Base-by-base conservation (phyloP, 2,329 filamentous ascomycete species). In the Elsinoe necatrix region DNA sequence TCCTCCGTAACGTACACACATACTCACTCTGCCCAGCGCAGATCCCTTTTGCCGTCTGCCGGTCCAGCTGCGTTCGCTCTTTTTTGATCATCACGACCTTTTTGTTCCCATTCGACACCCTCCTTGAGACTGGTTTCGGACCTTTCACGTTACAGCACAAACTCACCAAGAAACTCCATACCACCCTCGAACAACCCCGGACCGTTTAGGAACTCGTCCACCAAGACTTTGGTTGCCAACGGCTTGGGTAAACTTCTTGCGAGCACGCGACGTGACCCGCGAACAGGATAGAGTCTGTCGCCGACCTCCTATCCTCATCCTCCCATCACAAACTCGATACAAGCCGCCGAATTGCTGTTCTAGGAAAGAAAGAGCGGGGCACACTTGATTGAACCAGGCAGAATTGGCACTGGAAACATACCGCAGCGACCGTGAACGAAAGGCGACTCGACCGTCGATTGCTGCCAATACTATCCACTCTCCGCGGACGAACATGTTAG, bases 211-310 rank as follows among this genome's bases (percentile, higher is more conserved):
- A 37, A 4, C 34, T 25, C 7, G 3, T 6, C 48, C 12, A 34
- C 20, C 31, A 20, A 29, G 31, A 18, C 31, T 7, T 25, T 14
- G 23, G 29, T n/a, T 23, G 18, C n/a, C 47, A 52, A 52, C 48
- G 48, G 48, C 48, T 21, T 37, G 31, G 31, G 21, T 37, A 52
- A 52, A 52, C 31, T 35, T 52, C 39, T 45, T 35, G 2, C 45
- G 16, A 35, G 48, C 29, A 52, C 48, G 48, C 48, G 48, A 52
- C 48, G 48, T 52, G 48, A 52, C 48, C 48, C 48, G 48, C 48
- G 48, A 52, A n/a, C 48, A 37, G 31, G 29, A 34, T 21, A 8
- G 25, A 35, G n/a, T 37, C 48, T 31, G 23, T n/a, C 16, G 20
- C 6, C 48, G 48, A 16, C 48, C 48, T 52, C 48, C 48, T 52